Percentiles rank a stretch among this genome's conserved stretches.
Conservation (phyloP, 2,329 filamentous ascomycete species). For the Ceratocystis destructans region DNA sequence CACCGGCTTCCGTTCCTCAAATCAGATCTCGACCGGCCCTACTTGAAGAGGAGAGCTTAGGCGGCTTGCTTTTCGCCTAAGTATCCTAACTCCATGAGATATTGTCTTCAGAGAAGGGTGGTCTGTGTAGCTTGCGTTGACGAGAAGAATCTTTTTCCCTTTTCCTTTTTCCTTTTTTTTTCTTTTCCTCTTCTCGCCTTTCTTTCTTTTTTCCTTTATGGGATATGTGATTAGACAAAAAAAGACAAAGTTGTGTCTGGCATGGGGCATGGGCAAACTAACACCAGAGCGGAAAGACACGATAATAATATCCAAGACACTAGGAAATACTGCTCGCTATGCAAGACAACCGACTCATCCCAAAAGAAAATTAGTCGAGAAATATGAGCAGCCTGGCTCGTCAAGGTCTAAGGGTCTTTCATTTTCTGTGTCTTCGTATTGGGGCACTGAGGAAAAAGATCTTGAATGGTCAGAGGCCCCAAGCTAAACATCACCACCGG, state of each 20-base stretch:
- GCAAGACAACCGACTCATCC: not conserved
- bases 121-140: not conserved
- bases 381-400: not conserved
- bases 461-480: not conserved
- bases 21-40: not conserved
- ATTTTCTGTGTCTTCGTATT: not conserved
- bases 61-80: conserved; percentile 3
- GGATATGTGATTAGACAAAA: not conserved
- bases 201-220: not conserved
- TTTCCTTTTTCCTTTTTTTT: not conserved
- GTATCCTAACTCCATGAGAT: not conserved
- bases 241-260: not conserved
- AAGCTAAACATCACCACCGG: not conserved
- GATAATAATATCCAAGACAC: not conserved
- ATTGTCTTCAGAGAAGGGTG: not conserved
- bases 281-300: not conserved
- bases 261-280: not conserved
- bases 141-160: not conserved
- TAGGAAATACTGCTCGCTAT: conserved; percentile 3
- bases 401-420: not conserved
- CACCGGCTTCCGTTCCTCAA: conserved; percentile 2
- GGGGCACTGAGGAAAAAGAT: not conserved
- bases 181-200: too few relatives aligned
- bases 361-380: conserved; percentile 1
- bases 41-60: not conserved